These are phyloP conservation scores for Populus euphratica DNA, from an alignment of 345 rosid genomes.

Conservation along the genomic window DNA sequence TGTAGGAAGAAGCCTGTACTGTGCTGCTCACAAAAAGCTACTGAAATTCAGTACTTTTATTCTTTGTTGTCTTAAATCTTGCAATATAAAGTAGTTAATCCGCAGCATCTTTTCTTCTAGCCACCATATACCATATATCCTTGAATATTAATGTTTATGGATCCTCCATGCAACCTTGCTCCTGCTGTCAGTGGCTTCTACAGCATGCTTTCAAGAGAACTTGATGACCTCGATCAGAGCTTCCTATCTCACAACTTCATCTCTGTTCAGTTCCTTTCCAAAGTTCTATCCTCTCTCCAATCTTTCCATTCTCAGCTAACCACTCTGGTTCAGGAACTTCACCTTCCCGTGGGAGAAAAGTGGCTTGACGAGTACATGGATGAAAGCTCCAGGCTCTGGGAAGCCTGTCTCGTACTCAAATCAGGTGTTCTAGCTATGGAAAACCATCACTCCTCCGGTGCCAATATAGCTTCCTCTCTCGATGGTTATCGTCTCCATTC, in stretches of 20 bases:
- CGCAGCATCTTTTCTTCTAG: neutral
- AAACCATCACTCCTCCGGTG: constrained; percentile 31
- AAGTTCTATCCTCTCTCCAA: constrained; percentile 37
- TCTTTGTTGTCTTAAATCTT: too few species aligned
- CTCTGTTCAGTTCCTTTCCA: constrained; percentile 47
- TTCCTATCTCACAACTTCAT: constrained; percentile 39
- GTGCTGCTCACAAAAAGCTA: too few species aligned
- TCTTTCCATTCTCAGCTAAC: constrained; percentile 55
- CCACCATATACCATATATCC: constrained; percentile 28
- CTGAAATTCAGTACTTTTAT: too few species aligned
- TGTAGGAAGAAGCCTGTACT: neutral
- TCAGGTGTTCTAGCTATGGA: constrained; percentile 46
- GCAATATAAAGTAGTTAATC: too few species aligned
- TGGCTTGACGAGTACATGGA: constrained; percentile 80
- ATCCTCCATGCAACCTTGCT: constrained; percentile 35
- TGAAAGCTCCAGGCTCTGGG: constrained; percentile 63
- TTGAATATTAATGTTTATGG: constrained; percentile 20
- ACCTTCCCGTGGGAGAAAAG: constrained; percentile 56
- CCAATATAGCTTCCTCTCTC: constrained; percentile 43
- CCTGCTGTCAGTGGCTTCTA: constrained; percentile 55
- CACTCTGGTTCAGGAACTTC: constrained; percentile 51
- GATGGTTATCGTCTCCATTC: constrained; percentile 20
- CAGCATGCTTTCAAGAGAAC: constrained; percentile 34
- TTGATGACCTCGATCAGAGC: constrained; percentile 44
- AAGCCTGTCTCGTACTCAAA: constrained; percentile 53